These are phyloP conservation scores for Codiaeum variegatum DNA, from an alignment of 441 rosid species.

Conservation along the genomic window DNA sequence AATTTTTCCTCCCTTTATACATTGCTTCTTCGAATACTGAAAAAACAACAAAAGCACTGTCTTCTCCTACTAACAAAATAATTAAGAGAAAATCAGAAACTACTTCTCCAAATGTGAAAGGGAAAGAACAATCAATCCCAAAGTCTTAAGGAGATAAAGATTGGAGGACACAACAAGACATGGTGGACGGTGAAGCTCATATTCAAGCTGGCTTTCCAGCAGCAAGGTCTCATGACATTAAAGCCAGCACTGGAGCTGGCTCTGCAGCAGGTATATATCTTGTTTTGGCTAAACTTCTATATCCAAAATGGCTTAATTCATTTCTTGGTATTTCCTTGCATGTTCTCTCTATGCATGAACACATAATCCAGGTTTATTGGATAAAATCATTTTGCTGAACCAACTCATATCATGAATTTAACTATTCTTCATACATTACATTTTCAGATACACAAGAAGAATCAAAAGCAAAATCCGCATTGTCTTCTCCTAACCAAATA, in stretches of 20 bases:
- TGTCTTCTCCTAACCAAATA: background rate
- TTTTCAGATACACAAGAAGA: background rate
- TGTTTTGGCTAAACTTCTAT: background rate
- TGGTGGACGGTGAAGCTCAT: too few species aligned
- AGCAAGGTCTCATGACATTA: too few species aligned
- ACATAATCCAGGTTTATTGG: too few species aligned
- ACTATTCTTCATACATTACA: background rate
- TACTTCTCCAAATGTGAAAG: background rate
- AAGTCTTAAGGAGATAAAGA: too few species aligned
- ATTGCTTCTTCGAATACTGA: background rate
- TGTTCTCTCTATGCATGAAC: too few species aligned
- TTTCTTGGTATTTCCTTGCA: too few species aligned
- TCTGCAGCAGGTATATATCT: background rate
- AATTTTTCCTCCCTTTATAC: background rate
- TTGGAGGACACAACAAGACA: too few species aligned
- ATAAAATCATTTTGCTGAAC: background rate
- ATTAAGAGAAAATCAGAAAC: background rate
- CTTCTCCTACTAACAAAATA: background rate
- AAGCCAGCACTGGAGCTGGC: background rate
- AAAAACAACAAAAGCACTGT: background rate
- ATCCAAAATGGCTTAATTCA: too few species aligned
- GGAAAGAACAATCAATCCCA: background rate
- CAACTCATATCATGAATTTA: background rate
- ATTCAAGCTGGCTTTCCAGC: too few species aligned
- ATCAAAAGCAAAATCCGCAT: background rate